Evolutionary conservation across 179 eudicot species (phyloP).

Genomic region (Heliamphora ciliata): DNA sequence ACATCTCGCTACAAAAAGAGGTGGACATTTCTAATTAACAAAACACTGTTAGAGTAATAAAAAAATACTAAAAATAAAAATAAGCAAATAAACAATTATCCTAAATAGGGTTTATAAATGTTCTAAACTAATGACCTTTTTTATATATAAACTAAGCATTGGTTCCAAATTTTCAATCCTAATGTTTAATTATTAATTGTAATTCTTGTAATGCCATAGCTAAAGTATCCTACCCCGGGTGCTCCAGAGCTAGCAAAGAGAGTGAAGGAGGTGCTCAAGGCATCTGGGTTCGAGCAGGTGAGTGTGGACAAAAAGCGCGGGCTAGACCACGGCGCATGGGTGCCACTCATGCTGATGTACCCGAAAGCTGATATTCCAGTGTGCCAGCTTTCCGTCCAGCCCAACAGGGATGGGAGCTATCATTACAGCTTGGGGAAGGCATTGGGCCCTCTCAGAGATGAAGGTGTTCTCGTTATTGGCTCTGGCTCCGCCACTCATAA

Average conservation of each 20-base stretch:
- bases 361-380: slow-evolving; percentile 73
- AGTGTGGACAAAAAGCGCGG: slow-evolving; percentile 58
- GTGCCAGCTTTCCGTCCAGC: slow-evolving; percentile 63
- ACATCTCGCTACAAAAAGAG: too few species aligned
- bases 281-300: slow-evolving; percentile 43
- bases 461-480: slow-evolving; percentile 64
- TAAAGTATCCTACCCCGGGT: slow-evolving; percentile 76
- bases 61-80: too few species aligned
- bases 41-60: too few species aligned
- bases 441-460: slow-evolving; percentile 51
- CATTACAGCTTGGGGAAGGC: slow-evolving; percentile 63
- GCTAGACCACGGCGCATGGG: slow-evolving; percentile 80
- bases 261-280: slow-evolving; percentile 45
- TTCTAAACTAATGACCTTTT: too few species aligned
- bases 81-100: too few species aligned
- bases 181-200: background rate
- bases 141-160: background rate
- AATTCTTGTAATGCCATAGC: slow-evolving; percentile 11
- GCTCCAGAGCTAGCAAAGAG: slow-evolving; percentile 55
- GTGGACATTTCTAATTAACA: too few species aligned
- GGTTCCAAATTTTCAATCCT: background rate
- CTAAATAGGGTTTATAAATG: too few species aligned
- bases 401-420: slow-evolving; percentile 38
- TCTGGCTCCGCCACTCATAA: slow-evolving; percentile 72
- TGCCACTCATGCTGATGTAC: slow-evolving; percentile 76